Percentiles rank a stretch among this genome's conserved stretches.
Evolutionary conservation across 768 basidiomycete genomes (phyloP).

Genomic region (Rhodotorula graminis): DNA sequence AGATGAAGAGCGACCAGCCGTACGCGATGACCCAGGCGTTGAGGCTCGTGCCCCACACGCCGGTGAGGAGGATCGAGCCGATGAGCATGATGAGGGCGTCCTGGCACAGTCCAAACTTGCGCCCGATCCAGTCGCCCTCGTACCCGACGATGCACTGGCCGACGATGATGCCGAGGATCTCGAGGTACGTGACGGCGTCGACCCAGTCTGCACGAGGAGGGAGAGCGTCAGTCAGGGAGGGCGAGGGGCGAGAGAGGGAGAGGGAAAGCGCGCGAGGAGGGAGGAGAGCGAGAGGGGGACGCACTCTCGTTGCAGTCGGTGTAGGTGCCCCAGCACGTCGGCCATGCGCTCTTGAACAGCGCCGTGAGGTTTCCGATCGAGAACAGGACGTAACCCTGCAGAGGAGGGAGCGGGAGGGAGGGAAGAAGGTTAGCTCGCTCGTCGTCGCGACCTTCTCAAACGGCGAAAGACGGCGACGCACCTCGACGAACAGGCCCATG

Average conservation of each 20-base stretch:
- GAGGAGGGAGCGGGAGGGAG: constrained; percentile 28
- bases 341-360: constrained; percentile 48
- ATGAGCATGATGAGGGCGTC: constrained; percentile 50
- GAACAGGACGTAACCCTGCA: constrained; percentile 48
- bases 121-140: constrained; percentile 49
- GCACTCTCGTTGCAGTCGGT: constrained; percentile 42
- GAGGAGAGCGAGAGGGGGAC: not conserved
- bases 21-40: constrained; percentile 51
- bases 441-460: too few species aligned
- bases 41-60: constrained; percentile 48
- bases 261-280: not conserved
- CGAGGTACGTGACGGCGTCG: constrained; percentile 47
- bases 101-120: constrained; percentile 40
- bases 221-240: not conserved
- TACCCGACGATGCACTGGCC: constrained; percentile 35
- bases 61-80: constrained; percentile 50
- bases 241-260: too few species aligned
- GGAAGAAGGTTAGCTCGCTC: constrained; percentile 31
- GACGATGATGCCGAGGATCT: constrained; percentile 50
- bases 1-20: constrained; percentile 48
- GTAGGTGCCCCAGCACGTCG: constrained; percentile 45
- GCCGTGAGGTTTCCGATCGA: constrained; percentile 49
- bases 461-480: not conserved
- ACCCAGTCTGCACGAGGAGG: constrained; percentile 43
- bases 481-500: constrained; percentile 41